These are phyloP conservation scores for Themeda triandra DNA, from an alignment of 176 grass and related monocot genomes.

Conservation along the genomic window DNA sequence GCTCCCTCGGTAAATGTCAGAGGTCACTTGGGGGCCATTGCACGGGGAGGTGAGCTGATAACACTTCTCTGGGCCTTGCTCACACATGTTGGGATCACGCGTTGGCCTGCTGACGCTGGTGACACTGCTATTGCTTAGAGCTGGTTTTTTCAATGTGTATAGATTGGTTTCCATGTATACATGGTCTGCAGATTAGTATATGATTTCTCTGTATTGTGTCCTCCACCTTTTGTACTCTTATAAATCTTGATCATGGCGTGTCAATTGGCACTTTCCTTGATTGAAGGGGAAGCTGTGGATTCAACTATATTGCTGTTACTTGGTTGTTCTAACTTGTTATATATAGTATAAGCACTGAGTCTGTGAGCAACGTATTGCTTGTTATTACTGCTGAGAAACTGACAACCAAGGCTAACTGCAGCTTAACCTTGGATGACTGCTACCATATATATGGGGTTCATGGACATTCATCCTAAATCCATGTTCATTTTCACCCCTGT, in stretches of 20 bases:
- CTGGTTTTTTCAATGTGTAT: background rate
- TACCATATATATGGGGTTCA: background rate
- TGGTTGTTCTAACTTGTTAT: background rate
- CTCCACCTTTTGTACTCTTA: background rate
- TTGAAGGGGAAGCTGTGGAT: background rate
- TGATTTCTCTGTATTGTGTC: background rate
- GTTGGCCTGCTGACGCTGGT: background rate
- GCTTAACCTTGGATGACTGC: background rate
- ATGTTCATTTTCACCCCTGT: too few relatives aligned
- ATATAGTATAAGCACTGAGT: background rate
- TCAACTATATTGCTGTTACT: background rate
- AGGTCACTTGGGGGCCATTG: background rate
- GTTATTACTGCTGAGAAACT: background rate
- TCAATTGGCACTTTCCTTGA: background rate
- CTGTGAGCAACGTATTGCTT: too few relatives aligned
- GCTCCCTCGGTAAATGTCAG: background rate
- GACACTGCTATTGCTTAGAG: background rate
- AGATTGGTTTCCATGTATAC: too few relatives aligned
- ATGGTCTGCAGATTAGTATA: too few relatives aligned
- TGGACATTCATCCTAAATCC: background rate
- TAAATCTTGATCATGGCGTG: background rate
- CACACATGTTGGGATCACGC: background rate
- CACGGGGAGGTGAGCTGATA: constrained; percentile 4
- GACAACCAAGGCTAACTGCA: background rate
- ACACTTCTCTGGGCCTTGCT: background rate